phyloP scores from a whole-genome alignment of 2,329 filamentous ascomycete genomes.

The Neurospora sp. region DNA sequence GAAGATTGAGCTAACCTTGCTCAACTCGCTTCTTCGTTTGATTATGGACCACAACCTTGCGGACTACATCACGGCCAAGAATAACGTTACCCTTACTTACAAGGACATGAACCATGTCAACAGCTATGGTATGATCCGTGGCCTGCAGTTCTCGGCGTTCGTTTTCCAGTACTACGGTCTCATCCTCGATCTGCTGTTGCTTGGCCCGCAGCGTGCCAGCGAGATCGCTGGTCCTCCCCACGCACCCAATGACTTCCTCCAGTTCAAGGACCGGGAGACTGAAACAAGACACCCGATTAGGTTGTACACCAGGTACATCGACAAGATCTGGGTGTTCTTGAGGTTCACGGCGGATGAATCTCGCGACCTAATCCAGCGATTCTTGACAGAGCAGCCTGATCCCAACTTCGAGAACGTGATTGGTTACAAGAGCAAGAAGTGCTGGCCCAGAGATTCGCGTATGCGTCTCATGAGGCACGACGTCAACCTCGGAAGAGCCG shows the following conservation, averaged over 20 bases:
- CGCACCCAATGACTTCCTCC: conserved; percentile 92
- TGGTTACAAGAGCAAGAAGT: conserved; percentile 98
- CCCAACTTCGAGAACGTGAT: conserved; percentile 99
- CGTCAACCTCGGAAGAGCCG: conserved; percentile 91
- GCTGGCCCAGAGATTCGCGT: conserved; percentile 93
- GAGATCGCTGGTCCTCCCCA: conserved; percentile 93
- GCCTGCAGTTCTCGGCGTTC: conserved; percentile 94
- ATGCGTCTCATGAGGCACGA: conserved; percentile 99
- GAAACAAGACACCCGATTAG: conserved; percentile 92
- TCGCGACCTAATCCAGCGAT: conserved; percentile 89
- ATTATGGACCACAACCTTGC: conserved; percentile 99
- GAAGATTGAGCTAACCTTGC: conserved; percentile 92
- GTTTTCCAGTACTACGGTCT: conserved; percentile 99
- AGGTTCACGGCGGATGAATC: conserved; percentile 91
- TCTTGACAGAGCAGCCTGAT: conserved; percentile 95
- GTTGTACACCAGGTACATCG: conserved; percentile 95
- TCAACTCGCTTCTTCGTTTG: conserved; percentile 83
- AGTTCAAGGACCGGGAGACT: conserved; percentile 87
- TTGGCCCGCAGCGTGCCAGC: conserved; percentile 91
- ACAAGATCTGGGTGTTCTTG: conserved; percentile 97
- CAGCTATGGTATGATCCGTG: conserved; percentile 96
- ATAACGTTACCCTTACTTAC: conserved; percentile 97
- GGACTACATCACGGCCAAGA: conserved; percentile 98
- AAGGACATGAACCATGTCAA: conserved; percentile 99
- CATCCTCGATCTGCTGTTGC: conserved; percentile 82